These are phyloP conservation scores for Cladophialophora carrionii DNA, from an alignment of 2,329 filamentous ascomycete genomes.

Conservation along the genomic window DNA sequence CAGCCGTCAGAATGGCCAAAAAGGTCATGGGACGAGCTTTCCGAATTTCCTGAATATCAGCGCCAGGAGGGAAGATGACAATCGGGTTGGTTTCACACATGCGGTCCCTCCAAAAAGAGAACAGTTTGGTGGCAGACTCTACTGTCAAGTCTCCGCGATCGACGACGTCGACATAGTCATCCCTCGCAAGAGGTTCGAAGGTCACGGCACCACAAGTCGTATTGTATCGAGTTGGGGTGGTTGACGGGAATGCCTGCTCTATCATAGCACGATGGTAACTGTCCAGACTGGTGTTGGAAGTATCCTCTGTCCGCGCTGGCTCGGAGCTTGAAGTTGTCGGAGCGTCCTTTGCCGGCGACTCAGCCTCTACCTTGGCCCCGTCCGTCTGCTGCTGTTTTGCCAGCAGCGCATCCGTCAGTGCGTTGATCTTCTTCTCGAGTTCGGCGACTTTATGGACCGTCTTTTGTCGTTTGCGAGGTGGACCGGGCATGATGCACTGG, in stretches of 20 bases:
- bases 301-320: constrained; percentile 35
- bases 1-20: constrained; percentile 59
- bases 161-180: constrained; percentile 52
- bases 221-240: constrained; percentile 14
- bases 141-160: constrained; percentile 56
- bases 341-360: constrained; percentile 28
- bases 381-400: constrained; percentile 48
- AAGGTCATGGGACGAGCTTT: constrained; percentile 63
- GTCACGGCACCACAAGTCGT: constrained; percentile 5
- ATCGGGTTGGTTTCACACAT: constrained; percentile 60
- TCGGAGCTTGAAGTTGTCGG: constrained; percentile 23
- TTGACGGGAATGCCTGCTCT: constrained; percentile 5
- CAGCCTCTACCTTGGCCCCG: constrained; percentile 15
- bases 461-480: constrained; percentile 78
- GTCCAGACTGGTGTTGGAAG: constrained; percentile 19
- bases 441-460: constrained; percentile 90
- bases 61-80: constrained; percentile 60
- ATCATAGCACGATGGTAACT: constrained; percentile 18
- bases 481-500: constrained; percentile 74
- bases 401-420: constrained; percentile 76
- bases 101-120: constrained; percentile 57
- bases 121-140: constrained; percentile 57
- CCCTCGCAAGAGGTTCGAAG: constrained; percentile 17
- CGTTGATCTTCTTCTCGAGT: constrained; percentile 89
- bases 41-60: constrained; percentile 57